Evolutionary conservation across 768 basidiomycete genomes (phyloP), one percentile per base, ranked within the genome.

Genomic region (Leccinellum rugosiceps): DNA sequence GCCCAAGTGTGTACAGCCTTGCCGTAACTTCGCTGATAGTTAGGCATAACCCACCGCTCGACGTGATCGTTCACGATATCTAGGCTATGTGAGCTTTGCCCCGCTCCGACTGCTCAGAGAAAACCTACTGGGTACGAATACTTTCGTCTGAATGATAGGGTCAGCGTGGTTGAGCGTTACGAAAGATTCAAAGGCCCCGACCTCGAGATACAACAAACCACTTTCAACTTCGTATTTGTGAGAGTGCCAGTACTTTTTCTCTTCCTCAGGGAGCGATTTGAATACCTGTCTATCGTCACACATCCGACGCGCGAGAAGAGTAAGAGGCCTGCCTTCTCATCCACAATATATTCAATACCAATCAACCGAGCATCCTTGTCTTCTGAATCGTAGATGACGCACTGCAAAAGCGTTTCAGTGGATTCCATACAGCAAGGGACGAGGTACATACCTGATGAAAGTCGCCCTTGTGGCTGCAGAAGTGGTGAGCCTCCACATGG

Each of bases 191-290:
- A 31, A 7, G 11, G 21, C 23, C 56, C 65, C 7, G 26, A 72
- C 68, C 35, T 70, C 63, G 4, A 77, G 58, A 54, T 73, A 71
- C 30, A 76, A 62, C 5, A 70, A 38, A 10, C 74, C 71, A 53
- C 69, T 74, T 57, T 74, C 75, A 26, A 74, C 77, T 63, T 79
- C 78, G 53, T 76, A 78, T 59, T 80, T 77, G 60, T 83, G 82
- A 14, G 77, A 79, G 63, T 83, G 82, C 82, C 81, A 82, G 55
- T 76, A 80, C 62, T 69, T 75, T 63, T 78, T 77, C 70, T 81
- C 80, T 25, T 79, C 77, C 28, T 70, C 63, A 4, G 77, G 72
- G 1, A 84, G 74, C 1, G 64, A 61, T 45, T 66, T 58, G 65
- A 81, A 83, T 15, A 72, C 56, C 72, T 74, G 34, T 1, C 14